These are phyloP conservation scores for Globisporangium paddicum DNA, from an alignment of 352 stramenopile genomes.

Conservation along the genomic window DNA sequence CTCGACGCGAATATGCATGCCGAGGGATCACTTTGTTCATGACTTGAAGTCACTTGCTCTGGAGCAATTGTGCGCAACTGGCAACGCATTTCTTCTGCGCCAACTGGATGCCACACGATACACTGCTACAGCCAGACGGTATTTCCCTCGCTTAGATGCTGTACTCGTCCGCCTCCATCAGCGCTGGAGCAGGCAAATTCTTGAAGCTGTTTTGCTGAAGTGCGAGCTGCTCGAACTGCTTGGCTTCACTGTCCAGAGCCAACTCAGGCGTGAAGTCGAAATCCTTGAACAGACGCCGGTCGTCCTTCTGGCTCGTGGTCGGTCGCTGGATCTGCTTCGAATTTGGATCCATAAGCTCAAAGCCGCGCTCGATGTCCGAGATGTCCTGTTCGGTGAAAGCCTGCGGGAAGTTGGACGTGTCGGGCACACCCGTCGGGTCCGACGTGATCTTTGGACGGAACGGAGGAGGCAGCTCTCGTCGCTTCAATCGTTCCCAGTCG, in stretches of 20 bases:
- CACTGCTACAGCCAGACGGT: neutral
- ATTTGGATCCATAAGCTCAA: constrained; percentile 45
- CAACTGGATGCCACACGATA: neutral
- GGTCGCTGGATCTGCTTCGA: constrained; percentile 60
- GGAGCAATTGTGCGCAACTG: neutral
- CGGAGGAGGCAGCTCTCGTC: constrained; percentile 70
- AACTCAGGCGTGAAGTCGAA: constrained; percentile 85
- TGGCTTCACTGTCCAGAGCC: constrained; percentile 74
- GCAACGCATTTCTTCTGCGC: neutral
- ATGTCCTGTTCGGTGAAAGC: constrained; percentile 86
- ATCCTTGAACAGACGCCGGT: constrained; percentile 79
- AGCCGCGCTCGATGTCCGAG: constrained; percentile 79
- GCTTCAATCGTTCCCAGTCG: constrained; percentile 82
- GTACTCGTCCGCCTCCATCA: constrained; percentile 81
- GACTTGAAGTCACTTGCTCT: no score
- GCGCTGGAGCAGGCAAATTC: constrained; percentile 62
- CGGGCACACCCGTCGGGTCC: constrained; percentile 63
- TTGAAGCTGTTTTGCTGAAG: constrained; percentile 80
- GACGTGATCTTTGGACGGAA: constrained; percentile 83
- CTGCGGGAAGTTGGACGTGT: constrained; percentile 85
- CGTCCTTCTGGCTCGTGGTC: constrained; percentile 50
- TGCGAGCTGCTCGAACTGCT: constrained; percentile 83
- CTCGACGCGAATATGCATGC: neutral
- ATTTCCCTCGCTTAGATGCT: constrained; percentile 32
- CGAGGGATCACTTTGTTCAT: neutral